Conservation (phyloP, 139 green algal species). For the Closterium sp. region DNA sequence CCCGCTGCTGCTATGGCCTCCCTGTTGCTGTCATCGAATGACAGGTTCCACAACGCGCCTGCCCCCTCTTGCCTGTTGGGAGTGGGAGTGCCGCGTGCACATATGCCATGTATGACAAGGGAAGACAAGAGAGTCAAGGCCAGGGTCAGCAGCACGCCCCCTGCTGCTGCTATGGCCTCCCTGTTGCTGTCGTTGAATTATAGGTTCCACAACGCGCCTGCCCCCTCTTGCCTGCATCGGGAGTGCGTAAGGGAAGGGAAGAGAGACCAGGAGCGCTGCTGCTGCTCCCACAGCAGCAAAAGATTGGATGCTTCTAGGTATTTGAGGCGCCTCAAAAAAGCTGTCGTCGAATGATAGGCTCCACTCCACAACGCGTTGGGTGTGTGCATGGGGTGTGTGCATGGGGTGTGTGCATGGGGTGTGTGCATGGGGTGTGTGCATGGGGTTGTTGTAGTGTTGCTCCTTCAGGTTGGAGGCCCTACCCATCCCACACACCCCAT, state of each 20-base stretch:
- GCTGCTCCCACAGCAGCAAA: neutral
- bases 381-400: too few species aligned
- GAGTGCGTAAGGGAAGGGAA: neutral
- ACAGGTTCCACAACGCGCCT: conserved; percentile 32
- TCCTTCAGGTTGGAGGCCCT: too few species aligned
- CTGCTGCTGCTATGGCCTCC: conserved; percentile 29
- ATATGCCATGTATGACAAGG: too few species aligned
- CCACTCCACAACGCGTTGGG: too few species aligned
- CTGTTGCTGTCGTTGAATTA: conserved; percentile 30
- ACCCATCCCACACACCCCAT: neutral
- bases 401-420: too few species aligned
- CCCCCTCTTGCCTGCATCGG: conserved; percentile 19
- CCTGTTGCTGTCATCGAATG: conserved; percentile 33
- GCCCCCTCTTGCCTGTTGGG: conserved; percentile 25
- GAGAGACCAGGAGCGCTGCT: neutral
- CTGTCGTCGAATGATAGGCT: too few species aligned
- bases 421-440: too few species aligned
- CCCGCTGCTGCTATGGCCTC: conserved; percentile 15
- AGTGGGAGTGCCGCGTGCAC: too few species aligned
- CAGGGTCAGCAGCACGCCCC: neutral
- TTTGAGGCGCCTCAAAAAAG: too few species aligned
- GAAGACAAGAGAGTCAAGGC: neutral
- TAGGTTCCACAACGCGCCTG: conserved; percentile 37
- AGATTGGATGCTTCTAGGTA: neutral
- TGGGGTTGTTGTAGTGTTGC: too few species aligned